Evolutionary conservation across 495 filamentous ascomycete species (phyloP).

Genomic region (Lophiostoma macrostomum): DNA sequence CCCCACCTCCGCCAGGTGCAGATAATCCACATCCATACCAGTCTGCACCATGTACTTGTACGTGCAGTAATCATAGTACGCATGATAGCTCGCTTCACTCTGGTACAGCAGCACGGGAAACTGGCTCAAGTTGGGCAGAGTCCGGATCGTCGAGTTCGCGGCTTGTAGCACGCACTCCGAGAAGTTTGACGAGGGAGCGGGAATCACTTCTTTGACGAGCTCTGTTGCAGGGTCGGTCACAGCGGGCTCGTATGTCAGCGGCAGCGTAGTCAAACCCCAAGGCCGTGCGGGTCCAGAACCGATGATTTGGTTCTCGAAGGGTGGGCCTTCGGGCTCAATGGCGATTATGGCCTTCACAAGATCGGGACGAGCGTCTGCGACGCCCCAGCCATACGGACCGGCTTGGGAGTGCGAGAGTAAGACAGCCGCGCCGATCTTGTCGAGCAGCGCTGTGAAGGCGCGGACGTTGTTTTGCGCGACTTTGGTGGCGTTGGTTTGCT

Average conservation of each 20-base stretch:
- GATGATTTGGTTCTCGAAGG: constrained; percentile 40
- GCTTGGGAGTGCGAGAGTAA: constrained; percentile 39
- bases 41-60: constrained; percentile 26
- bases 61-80: constrained; percentile 26
- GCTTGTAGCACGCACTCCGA: background rate
- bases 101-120: constrained; percentile 7
- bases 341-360: constrained; percentile 17
- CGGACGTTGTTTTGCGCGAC: constrained; percentile 32
- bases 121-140: background rate
- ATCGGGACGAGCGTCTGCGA: constrained; percentile 36
- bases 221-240: background rate
- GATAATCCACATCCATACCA: constrained; percentile 15
- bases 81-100: constrained; percentile 20
- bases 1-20: constrained; percentile 6
- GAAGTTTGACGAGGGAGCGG: background rate
- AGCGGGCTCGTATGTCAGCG: background rate
- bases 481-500: constrained; percentile 22
- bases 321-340: constrained; percentile 58
- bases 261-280: background rate
- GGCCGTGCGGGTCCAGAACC: background rate
- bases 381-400: constrained; percentile 38
- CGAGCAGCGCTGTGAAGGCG: constrained; percentile 38
- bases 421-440: constrained; percentile 35
- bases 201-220: background rate
- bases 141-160: background rate